Percentiles rank a stretch among this genome's conserved stretches.
Evolutionary conservation across 768 basidiomycete species (phyloP).

Genomic region (Collybia mongolica): DNA sequence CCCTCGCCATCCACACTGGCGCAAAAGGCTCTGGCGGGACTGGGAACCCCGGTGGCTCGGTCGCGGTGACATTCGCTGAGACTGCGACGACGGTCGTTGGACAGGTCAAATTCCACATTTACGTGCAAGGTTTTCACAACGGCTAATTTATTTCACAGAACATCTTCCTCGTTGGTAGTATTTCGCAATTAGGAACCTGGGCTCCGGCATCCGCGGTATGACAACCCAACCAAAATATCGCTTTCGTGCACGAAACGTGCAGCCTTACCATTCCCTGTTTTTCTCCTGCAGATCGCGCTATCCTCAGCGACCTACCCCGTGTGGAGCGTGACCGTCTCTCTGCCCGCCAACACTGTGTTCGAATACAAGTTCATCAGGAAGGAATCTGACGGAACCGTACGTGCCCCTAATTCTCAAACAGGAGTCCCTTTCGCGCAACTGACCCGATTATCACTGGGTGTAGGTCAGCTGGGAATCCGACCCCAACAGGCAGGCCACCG

Average conservation of each 20-base stretch:
- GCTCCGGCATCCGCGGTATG: conserved; percentile 43
- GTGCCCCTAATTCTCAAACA: no score
- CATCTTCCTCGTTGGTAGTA: conserved; percentile 57
- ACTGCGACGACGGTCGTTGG: conserved; percentile 57
- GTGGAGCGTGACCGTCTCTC: conserved; percentile 49
- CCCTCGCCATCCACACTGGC: conserved; percentile 56
- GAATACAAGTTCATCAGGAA: conserved; percentile 64
- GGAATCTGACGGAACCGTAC: conserved; percentile 46
- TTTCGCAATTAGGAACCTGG: conserved; percentile 56
- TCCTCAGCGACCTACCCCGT: conserved; percentile 52
- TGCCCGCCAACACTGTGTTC: conserved; percentile 50
- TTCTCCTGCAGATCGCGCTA: conserved; percentile 40
- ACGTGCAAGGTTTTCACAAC: not conserved
- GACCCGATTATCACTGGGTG: not conserved
- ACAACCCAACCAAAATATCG: no score
- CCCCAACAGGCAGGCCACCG: conserved; percentile 51
- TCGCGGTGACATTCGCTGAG: conserved; percentile 50
- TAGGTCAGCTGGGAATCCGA: conserved; percentile 64
- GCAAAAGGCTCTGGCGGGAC: conserved; percentile 29
- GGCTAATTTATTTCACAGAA: conserved; percentile 35
- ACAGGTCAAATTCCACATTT: conserved; percentile 36
- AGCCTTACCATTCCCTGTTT: not conserved
- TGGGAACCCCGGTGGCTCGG: conserved; percentile 14
- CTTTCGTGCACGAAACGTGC: not conserved
- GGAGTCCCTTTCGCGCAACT: not conserved